Evolutionary conservation across 2,329 filamentous ascomycete genomes (phyloP).

Genomic region (Lachnellula arida): DNA sequence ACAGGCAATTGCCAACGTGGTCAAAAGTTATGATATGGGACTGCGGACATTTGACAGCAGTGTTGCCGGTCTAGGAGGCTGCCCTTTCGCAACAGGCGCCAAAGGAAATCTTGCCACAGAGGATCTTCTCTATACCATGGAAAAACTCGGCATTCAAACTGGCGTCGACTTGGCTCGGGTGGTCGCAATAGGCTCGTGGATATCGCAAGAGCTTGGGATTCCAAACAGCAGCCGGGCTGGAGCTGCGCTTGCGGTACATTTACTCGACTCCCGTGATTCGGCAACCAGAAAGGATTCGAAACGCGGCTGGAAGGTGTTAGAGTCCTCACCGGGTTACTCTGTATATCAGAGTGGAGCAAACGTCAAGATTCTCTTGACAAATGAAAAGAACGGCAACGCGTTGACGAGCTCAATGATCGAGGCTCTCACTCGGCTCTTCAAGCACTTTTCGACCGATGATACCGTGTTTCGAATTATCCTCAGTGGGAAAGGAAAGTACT

Average conservation of each 20-base stretch:
- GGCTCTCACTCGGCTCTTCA: slow-evolving; percentile 30
- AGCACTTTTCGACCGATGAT: slow-evolving; percentile 20
- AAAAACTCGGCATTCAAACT: slow-evolving; percentile 69
- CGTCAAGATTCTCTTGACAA: slow-evolving; percentile 32
- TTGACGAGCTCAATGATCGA: slow-evolving; percentile 36
- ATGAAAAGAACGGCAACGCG: slow-evolving; percentile 37
- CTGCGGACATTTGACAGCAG: slow-evolving; percentile 75
- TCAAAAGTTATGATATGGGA: slow-evolving; percentile 71
- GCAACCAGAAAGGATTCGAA: too few species aligned
- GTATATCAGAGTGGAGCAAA: slow-evolving; percentile 31
- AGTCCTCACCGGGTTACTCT: slow-evolving; percentile 17
- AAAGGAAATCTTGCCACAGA: slow-evolving; percentile 85
- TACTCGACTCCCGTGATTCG: too few species aligned
- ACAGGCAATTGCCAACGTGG: slow-evolving; percentile 74
- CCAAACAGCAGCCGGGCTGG: too few species aligned
- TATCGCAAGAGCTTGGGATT: slow-evolving; percentile 56
- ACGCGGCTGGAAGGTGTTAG: neutral
- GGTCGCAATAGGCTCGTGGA: slow-evolving; percentile 67
- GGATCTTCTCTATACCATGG: slow-evolving; percentile 74
- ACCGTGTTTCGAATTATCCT: slow-evolving; percentile 35
- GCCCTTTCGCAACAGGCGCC: slow-evolving; percentile 78
- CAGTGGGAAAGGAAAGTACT: slow-evolving; percentile 35
- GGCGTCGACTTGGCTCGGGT: slow-evolving; percentile 66
- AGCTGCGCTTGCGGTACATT: too few species aligned
- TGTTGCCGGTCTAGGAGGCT: slow-evolving; percentile 76